Base-by-base conservation (phyloP, 192 early-diverging fungal genomes). In the Gaertneriomyces semiglobifer region DNA sequence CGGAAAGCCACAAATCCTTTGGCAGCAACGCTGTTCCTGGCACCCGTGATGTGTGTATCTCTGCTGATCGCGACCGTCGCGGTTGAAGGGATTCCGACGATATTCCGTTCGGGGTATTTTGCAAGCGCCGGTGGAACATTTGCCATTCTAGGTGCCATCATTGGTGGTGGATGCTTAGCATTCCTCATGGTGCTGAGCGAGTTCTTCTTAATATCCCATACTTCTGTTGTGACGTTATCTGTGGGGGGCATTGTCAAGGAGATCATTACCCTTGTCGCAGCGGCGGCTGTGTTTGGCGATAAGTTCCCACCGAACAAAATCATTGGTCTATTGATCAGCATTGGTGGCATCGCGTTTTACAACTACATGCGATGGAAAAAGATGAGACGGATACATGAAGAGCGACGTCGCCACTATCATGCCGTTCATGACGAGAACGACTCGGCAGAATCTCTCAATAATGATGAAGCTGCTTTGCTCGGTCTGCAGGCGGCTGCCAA, bases 111-210 rank as follows among this genome's bases (percentile, higher is more conserved):
- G 1, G 65, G 70, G 0, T 85, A 84, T 54, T 89, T 89, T 54
- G 58, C 66, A 6, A 75, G 75, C 4, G 53, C 80, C 8, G 25
- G 12, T 0, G 59, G 55, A 3, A 64, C 77, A 0, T 12, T 81
- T 2, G 44, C 74, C n/a, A 82, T 86, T 5, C 63, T 87, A 42
- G 75, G 70, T 3, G 47, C 90, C 52, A 80, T 94, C 62, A 69
- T 80, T n/a, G 56, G 80, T n/a, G 93, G 93, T 60, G 95, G 95
- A 5, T 25, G 86, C 14, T 58, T 98, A 46, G 95, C 95, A 6
- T 95, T 93, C 70, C 67, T 83, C 39, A 93, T 97, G 92, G 86
- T 95, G 12, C 79, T 90, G 55, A 81, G 87, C 10, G 95, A 97
- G 70, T 97, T 88, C 74, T 78, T 86, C 42, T 70, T 95, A 44